These are phyloP conservation scores for Endoconidiophora laricicola DNA, from an alignment of 2,329 filamentous ascomycete species.

Conservation along the genomic window DNA sequence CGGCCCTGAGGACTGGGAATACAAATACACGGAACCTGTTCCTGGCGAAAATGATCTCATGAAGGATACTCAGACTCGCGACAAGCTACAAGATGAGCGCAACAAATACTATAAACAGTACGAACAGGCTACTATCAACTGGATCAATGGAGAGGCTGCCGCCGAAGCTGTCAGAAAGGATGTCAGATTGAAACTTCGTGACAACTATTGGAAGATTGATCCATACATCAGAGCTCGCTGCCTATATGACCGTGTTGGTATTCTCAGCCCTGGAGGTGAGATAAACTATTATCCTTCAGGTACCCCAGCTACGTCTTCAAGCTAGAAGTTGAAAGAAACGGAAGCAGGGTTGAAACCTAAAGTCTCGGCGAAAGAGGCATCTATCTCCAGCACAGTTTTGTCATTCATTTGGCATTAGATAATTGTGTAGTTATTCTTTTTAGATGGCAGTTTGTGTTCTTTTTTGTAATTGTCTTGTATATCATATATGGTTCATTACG, in stretches of 20 bases:
- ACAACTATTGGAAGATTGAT: conserved; percentile 80
- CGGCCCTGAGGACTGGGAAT: conserved; percentile 71
- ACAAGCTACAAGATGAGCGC: conserved; percentile 47
- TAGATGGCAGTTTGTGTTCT: background rate
- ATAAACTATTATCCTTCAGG: conserved; percentile 48
- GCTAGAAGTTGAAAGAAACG: background rate
- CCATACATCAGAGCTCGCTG: conserved; percentile 69
- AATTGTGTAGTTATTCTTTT: background rate
- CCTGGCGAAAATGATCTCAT: conserved; percentile 62
- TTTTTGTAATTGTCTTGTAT: background rate
- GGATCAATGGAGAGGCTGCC: conserved; percentile 42
- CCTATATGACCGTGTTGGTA: conserved; percentile 67
- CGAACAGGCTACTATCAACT: conserved; percentile 57
- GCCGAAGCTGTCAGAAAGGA: conserved; percentile 41
- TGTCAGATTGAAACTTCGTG: conserved; percentile 45
- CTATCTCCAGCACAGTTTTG: background rate
- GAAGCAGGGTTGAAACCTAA: background rate
- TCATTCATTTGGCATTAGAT: conserved; percentile 1
- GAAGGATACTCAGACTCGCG: conserved; percentile 45
- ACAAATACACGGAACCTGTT: conserved; percentile 62
- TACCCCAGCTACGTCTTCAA: background rate
- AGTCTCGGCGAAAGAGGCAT: background rate
- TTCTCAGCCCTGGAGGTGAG: conserved; percentile 50
- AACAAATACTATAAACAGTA: conserved; percentile 52
- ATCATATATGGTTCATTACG: background rate